Evolutionary conservation across 2,329 filamentous ascomycete species (phyloP), one percentile per base, ranked within the genome.

Genomic region (Diplodia seriata): DNA sequence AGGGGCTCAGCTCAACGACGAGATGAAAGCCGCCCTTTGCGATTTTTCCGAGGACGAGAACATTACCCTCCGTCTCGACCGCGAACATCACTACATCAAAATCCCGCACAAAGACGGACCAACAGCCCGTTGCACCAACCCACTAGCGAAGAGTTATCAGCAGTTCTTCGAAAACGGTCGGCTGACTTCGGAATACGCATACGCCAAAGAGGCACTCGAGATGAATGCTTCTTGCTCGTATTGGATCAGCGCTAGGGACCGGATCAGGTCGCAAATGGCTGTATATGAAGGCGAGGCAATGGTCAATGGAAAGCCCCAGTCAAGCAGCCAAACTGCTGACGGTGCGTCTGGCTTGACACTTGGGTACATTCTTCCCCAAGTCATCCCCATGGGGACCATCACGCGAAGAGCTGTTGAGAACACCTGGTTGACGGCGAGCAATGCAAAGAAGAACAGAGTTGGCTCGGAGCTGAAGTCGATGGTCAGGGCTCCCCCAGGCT

Each of bases 211-310:
- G 77, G 95, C 96, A 0, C 82, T 99, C 53, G 91, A 98, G 73
- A 99, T 99, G 95, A 99, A 99, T 73, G 93, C 95, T 0, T 97
- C 93, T 0, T 99, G 96, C 77, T 98, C 94, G 0, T 99, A 99
- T 79, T 99, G 96, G 95, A 98, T 99, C 73, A 97, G 93, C 74
- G 94, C 95, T 18, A 87, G 95, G 70, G 93, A 97, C 75, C 86
- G 95, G 61, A 99, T 99, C 79, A 94, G 83, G 85, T 91, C 90
- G n/a, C 95, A 99, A 75, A 92, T 98, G 85, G 94, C 97, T 1
- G 91, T 99, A 1, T 97, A 97, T 76, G 85, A 93, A 69, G 84
- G 89, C 40, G 89, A 96, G 54, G 67, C 72, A 9, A 64, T 68
- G 74, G 73, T 23, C 66, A 69, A 31, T 67, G 66, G 40, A 68